Percentiles rank a stretch among this genome's conserved stretches.
phyloP scores from a whole-genome alignment of 1,139 yeast genomes.

The Eremothecium sinecaudum region DNA sequence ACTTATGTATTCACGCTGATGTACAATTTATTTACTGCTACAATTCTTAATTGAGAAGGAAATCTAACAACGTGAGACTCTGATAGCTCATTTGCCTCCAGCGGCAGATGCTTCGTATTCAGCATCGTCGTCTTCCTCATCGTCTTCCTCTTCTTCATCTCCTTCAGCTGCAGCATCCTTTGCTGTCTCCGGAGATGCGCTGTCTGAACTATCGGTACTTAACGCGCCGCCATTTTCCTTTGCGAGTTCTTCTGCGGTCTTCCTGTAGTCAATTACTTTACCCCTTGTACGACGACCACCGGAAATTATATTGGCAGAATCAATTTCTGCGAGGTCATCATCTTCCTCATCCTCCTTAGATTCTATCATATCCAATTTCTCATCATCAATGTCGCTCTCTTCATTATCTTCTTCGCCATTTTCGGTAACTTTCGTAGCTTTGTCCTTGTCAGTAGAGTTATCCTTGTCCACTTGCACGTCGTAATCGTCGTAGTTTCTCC shows the following conservation, averaged over 20 bases:
- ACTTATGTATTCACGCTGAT: no score
- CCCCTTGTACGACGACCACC: constrained; percentile 89
- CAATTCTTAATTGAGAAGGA: neutral
- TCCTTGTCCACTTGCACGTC: constrained; percentile 36
- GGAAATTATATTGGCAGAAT: constrained; percentile 70
- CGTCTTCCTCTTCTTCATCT: constrained; percentile 27
- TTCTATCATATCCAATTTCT: constrained; percentile 35
- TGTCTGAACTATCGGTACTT: constrained; percentile 9
- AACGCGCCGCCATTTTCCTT: constrained; percentile 33
- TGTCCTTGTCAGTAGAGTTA: no score
- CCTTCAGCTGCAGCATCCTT: no score
- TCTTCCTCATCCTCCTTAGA: constrained; percentile 58
- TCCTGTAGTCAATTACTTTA: constrained; percentile 73
- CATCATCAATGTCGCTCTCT: constrained; percentile 50
- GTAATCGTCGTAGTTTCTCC: constrained; percentile 45
- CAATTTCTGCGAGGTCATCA: constrained; percentile 77
- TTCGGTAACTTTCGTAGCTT: constrained; percentile 32
- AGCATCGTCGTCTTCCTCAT: constrained; percentile 30
- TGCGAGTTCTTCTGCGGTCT: constrained; percentile 70
- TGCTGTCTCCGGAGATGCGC: neutral
- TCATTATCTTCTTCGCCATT: constrained; percentile 35
- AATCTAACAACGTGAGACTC: no score
- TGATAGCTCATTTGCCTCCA: neutral
- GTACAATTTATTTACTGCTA: neutral
- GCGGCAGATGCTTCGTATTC: constrained; percentile 7